Percentiles rank a stretch among this genome's conserved stretches.
Evolutionary conservation across 2,329 filamentous ascomycete species (phyloP).

Genomic region (Aotearoamyces nothofagi): DNA sequence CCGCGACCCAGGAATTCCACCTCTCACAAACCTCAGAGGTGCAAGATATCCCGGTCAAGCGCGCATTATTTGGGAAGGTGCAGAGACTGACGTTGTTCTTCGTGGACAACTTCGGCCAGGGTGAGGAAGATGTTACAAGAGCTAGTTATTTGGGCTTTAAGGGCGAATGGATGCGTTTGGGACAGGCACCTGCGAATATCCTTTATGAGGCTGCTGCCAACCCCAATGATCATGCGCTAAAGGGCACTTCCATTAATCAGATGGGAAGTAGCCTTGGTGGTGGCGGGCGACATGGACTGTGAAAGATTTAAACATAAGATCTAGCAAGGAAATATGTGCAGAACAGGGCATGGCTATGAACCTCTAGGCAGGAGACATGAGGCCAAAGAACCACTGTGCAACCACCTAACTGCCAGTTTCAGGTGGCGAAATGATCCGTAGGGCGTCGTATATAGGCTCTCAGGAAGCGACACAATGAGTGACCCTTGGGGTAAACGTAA

Average conservation of each 20-base stretch:
- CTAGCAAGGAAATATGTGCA: no score
- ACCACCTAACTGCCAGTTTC: no score
- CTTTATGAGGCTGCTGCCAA: conserved; percentile 91
- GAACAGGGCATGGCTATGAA: no score
- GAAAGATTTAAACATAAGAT: no score
- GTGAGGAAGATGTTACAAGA: conserved; percentile 65
- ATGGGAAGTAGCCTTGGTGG: conserved; percentile 39
- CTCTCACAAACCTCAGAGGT: conserved; percentile 66
- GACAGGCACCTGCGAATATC: conserved; percentile 69
- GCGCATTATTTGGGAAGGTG: conserved; percentile 81
- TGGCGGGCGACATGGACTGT: background rate
- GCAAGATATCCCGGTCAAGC: conserved; percentile 75
- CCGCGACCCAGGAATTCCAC: conserved; percentile 61
- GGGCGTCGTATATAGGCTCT: no score
- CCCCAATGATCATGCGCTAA: conserved; percentile 67
- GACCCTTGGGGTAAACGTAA: no score
- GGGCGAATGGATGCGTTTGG: conserved; percentile 83
- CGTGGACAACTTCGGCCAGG: conserved; percentile 74
- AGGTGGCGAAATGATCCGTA: no score
- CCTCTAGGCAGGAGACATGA: no score
- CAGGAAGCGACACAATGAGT: no score
- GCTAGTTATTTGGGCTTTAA: conserved; percentile 82
- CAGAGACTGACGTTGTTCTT: conserved; percentile 75
- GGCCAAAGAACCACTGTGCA: no score
- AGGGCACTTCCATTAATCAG: conserved; percentile 37